Percentiles rank a stretch among this genome's conserved stretches.
These are phyloP conservation scores for Populus tremula DNA, from an alignment of 345 rosid genomes.

Conservation along the genomic window DNA sequence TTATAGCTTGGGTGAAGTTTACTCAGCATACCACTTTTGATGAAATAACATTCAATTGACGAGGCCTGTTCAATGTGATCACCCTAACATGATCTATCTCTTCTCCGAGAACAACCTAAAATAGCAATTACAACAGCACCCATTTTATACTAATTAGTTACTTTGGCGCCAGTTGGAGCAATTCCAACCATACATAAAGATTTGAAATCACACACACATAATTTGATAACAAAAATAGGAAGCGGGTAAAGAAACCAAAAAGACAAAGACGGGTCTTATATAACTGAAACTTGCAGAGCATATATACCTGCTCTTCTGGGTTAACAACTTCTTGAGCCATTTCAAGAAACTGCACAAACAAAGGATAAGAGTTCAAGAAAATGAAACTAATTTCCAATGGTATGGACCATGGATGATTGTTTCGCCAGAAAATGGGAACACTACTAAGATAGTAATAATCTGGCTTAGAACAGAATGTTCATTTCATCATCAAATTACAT, in stretches of 20 bases:
- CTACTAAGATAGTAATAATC: no score
- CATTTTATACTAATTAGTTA: neutral
- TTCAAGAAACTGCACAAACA: constrained; percentile 6
- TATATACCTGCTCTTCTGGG: constrained; percentile 35
- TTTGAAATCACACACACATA: neutral
- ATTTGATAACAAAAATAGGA: neutral
- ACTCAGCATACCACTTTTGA: constrained; percentile 57
- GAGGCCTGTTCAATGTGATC: constrained; percentile 76
- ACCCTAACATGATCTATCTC: constrained; percentile 53
- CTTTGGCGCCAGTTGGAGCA: neutral
- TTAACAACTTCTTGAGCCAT: constrained; percentile 40
- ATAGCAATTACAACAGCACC: constrained; percentile 1
- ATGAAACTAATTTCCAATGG: neutral
- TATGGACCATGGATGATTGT: no score
- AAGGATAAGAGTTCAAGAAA: neutral
- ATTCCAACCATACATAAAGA: neutral
- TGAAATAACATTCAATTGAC: constrained; percentile 83
- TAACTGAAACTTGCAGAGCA: no score
- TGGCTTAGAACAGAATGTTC: no score
- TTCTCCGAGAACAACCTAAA: constrained; percentile 75
- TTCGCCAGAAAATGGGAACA: no score
- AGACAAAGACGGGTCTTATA: neutral
- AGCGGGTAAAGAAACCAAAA: neutral
- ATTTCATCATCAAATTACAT: no score
- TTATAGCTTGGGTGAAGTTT: neutral